Conservation (phyloP, 352 stramenopile genomes). For the Aphanomyces invadans region DNA sequence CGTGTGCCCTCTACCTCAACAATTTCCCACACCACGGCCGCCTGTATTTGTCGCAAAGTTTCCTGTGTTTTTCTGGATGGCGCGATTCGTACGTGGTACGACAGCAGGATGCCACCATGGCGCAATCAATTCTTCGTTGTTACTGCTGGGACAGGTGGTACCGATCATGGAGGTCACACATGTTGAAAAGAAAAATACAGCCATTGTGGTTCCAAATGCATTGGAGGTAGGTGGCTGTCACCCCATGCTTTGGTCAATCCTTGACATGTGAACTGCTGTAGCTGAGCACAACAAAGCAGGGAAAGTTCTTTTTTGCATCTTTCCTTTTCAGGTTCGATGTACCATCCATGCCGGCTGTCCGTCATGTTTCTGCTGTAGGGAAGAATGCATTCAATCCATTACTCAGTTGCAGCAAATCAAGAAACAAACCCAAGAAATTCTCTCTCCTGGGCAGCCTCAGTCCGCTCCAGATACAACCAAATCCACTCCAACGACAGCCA, state of each 20-base stretch:
- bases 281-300: slow-evolving; percentile 54
- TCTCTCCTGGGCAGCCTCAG: slow-evolving; percentile 31
- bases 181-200: slow-evolving; percentile 82
- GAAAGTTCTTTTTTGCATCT: slow-evolving; percentile 73
- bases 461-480: too few species aligned
- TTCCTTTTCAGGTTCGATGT: slow-evolving; percentile 63
- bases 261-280: too few species aligned
- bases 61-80: slow-evolving; percentile 78
- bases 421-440: slow-evolving; percentile 50
- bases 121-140: not conserved
- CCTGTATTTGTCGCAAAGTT: slow-evolving; percentile 63
- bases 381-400: slow-evolving; percentile 78
- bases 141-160: too few species aligned
- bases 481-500: not conserved
- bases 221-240: slow-evolving; percentile 47
- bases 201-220: slow-evolving; percentile 76
- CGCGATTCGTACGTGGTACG: slow-evolving; percentile 70
- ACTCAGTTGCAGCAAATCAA: slow-evolving; percentile 69
- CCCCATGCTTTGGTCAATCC: too few species aligned
- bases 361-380: slow-evolving; percentile 38
- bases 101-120: not conserved
- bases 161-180: slow-evolving; percentile 58
- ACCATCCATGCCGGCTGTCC: too few species aligned
- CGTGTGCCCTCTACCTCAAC: slow-evolving; percentile 65
- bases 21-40: slow-evolving; percentile 78